Percentiles rank a stretch among this genome's conserved stretches.
These are phyloP conservation scores for Annulohypoxylon stygium DNA, from an alignment of 495 filamentous ascomycete species.

Conservation along the genomic window DNA sequence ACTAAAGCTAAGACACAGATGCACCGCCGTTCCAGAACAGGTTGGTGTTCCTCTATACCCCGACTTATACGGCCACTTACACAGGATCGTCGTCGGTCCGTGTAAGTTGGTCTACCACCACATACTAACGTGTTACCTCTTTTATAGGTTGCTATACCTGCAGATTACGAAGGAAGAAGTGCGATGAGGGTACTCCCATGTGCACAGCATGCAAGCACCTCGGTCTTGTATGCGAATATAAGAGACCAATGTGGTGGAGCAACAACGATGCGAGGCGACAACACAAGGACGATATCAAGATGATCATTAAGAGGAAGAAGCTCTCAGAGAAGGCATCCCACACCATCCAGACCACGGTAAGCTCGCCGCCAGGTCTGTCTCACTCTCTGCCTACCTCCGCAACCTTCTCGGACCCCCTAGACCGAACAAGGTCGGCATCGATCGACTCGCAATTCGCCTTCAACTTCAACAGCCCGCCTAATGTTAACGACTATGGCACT, in stretches of 20 bases:
- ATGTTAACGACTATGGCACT: slow-evolving; percentile 69
- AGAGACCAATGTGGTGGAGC: slow-evolving; percentile 96
- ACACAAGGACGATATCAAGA: slow-evolving; percentile 96
- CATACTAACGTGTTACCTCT: slow-evolving; percentile 40
- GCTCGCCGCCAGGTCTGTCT: slow-evolving; percentile 81
- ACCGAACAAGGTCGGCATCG: slow-evolving; percentile 77
- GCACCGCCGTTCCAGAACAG: slow-evolving; percentile 93
- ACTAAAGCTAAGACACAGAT: slow-evolving; percentile 79
- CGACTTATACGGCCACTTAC: slow-evolving; percentile 50
- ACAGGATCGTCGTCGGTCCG: slow-evolving; percentile 31
- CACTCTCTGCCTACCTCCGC: slow-evolving; percentile 86
- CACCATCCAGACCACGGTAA: slow-evolving; percentile 65
- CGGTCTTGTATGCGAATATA: slow-evolving; percentile 90
- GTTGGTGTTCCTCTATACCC: slow-evolving; percentile 65
- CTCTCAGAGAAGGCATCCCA: slow-evolving; percentile 83
- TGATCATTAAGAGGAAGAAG: slow-evolving; percentile 97
- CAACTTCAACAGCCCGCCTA: slow-evolving; percentile 76
- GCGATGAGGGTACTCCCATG: slow-evolving; percentile 88
- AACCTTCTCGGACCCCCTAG: slow-evolving; percentile 78
- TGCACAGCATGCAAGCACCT: slow-evolving; percentile 93
- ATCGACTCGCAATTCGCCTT: slow-evolving; percentile 83
- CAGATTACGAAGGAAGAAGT: slow-evolving; percentile 95
- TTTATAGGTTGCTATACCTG: slow-evolving; percentile 94
- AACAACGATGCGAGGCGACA: slow-evolving; percentile 84
- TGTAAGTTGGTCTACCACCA: slow-evolving; percentile 40